Evolutionary conservation across 495 filamentous ascomycete genomes (phyloP).

Genomic region (Bombardia bombarda): DNA sequence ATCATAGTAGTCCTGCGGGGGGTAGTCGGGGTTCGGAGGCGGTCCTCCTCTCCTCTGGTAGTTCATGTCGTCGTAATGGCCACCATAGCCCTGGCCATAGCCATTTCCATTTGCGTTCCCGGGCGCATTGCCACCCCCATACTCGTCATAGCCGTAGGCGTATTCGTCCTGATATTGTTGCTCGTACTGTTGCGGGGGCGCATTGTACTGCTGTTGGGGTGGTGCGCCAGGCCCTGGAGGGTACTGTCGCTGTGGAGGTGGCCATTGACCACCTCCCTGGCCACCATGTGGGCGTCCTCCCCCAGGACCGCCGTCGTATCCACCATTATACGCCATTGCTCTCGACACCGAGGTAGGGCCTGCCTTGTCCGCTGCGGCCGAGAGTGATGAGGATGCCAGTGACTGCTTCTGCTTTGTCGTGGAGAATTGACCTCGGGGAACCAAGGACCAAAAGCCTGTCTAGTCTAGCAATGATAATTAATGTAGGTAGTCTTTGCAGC

Average conservation of each 20-base stretch:
- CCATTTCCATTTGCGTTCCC: too few relatives aligned
- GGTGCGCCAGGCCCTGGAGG: constrained; percentile 20
- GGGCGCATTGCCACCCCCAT: constrained; percentile 46
- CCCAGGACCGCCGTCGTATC: constrained; percentile 30
- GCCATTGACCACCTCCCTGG: constrained; percentile 38
- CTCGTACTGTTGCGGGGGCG: constrained; percentile 36
- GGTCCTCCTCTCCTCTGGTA: constrained; percentile 35
- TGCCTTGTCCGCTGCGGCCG: constrained; percentile 1
- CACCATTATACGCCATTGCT: constrained; percentile 39
- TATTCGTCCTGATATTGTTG: constrained; percentile 39
- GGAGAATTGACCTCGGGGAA: too few relatives aligned
- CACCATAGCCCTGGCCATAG: constrained; percentile 31
- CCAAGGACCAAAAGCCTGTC: too few relatives aligned
- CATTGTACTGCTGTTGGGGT: constrained; percentile 41
- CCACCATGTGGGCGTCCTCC: constrained; percentile 38
- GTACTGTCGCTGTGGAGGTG: constrained; percentile 42
- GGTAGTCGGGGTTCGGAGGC: constrained; percentile 42
- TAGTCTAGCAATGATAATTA: too few relatives aligned
- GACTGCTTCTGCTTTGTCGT: too few relatives aligned
- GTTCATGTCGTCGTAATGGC: constrained; percentile 44
- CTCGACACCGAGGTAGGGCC: constrained; percentile 4
- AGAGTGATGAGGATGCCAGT: not conserved
- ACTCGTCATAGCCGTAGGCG: constrained; percentile 44
- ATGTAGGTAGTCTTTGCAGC: too few relatives aligned
- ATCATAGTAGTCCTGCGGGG: constrained; percentile 45